Evolutionary conservation across 2,329 filamentous ascomycete species (phyloP), one percentile per base, ranked within the genome.

Genomic region (Cordyceps cateniannulata): DNA sequence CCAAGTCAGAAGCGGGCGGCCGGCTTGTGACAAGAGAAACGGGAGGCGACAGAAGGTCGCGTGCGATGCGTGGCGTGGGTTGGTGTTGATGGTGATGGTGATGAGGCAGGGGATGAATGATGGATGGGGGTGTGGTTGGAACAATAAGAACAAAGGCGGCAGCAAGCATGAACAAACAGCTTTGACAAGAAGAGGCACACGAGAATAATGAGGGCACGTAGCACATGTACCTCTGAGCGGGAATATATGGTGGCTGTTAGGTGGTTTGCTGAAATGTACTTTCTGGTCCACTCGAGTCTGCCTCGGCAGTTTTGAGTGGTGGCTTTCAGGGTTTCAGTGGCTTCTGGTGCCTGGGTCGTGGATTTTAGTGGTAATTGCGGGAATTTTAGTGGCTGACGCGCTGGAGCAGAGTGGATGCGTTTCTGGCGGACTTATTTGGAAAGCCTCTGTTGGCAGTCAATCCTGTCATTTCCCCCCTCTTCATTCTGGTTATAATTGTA

Each of bases 311-410:
- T 25, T 48, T 24, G 20, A 14, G 29, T 24, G n/a, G 32, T 32
- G 18, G 48, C 16, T 32, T 32, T 32, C 18, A 14, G n/a, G 18
- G 49, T 32, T 35, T 8, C 18, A 8, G 29, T 51, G 49, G 29
- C 25, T 51, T 29, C 4, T 16, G 49, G 29, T n/a, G 49, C 18
- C 24, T 32, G 5, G n/a, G 5, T 7, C n/a, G 52, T n/a, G 53
- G 40, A 2, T 24, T 56, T 40, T 42, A 27, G 54, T 47, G 54
- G 55, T 58, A 58, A 58, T 58, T 49, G 44, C 35, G 16, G 14
- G 5, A 16, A n/a, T 25, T 42, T 58, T 40, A 58, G 45, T 58
- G 55, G 55, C 40, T 20, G 45, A 18, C 53, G 16, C 16, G 24
- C 45, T 42, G 32, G 20, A 42, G 54, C 4, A 20, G 6, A 42